Conservation (phyloP, 257 asterid genomes). For the Przewalskia tangutica region DNA sequence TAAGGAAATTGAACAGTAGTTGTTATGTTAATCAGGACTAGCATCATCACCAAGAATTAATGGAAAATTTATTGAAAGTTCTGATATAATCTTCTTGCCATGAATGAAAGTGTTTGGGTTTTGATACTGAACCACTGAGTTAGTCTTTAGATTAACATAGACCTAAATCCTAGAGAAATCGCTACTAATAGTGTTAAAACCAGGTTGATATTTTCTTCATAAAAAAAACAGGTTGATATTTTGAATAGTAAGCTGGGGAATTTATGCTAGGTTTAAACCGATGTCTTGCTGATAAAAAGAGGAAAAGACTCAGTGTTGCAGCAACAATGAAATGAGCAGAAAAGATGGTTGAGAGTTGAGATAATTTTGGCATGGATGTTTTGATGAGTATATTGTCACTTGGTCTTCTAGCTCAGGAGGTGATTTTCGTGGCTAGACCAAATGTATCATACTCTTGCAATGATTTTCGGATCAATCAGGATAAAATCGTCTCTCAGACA, state of each 20-base stretch:
- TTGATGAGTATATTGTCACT: not conserved
- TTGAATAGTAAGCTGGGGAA: not conserved
- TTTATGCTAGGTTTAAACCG: not conserved
- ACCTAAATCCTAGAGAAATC: not conserved
- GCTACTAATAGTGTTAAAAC: not conserved
- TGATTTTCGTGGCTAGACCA: not conserved
- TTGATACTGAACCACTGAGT: not conserved
- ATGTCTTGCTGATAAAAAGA: not conserved
- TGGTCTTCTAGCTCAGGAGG: not conserved
- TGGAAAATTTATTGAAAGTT: not conserved
- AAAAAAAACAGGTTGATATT: not conserved
- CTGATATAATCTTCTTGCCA: not conserved
- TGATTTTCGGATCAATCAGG: not conserved
- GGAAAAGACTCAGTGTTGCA: not conserved
- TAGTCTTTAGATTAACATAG: not conserved
- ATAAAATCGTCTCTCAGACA: not conserved
- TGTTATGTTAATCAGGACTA: not conserved
- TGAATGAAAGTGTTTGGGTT: not conserved
- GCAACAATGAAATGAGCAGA: not conserved
- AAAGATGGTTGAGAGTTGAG: not conserved
- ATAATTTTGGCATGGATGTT: not conserved
- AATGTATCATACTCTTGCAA: not conserved
- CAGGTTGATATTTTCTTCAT: not conserved
- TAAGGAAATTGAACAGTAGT: not conserved
- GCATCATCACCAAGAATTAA: not conserved